A percentile compares a stretch with the other conserved stretches of the same genome.
phyloP scores from a whole-genome alignment of 2,329 filamentous ascomycete genomes.

The Fusarium pseudocircinatum region DNA sequence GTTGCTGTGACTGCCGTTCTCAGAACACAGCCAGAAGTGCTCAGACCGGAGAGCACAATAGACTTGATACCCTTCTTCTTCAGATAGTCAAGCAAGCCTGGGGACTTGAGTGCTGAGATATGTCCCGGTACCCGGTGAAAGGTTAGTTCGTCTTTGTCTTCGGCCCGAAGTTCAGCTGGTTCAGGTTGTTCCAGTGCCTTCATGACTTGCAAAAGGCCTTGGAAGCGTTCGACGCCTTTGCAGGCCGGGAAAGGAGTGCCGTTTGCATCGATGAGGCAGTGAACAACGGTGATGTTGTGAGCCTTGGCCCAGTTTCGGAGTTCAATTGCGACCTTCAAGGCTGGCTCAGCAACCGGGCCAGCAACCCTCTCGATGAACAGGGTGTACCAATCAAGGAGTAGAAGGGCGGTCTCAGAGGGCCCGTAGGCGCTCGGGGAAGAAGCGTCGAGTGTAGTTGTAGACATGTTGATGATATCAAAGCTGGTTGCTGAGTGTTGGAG shows the following conservation, averaged over 20 bases:
- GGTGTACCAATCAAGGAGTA: constrained; percentile 2
- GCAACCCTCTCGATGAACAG: neutral
- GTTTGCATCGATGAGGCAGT: neutral
- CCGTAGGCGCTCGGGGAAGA: neutral
- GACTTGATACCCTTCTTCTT: neutral
- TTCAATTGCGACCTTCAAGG: neutral
- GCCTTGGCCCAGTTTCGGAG: constrained; percentile 1
- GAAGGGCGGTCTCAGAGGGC: neutral
- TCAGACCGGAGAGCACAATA: neutral
- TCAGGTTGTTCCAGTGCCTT: neutral
- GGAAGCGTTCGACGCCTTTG: neutral
- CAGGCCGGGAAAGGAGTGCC: neutral
- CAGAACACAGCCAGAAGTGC: constrained; percentile 2
- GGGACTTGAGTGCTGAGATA: neutral
- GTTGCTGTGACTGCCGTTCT: neutral
- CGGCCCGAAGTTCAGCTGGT: neutral
- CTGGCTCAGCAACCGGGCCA: neutral
- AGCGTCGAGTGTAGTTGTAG: neutral
- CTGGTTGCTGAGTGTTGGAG: neutral
- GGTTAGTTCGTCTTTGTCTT: neutral
- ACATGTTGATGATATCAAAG: neutral
- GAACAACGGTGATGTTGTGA: neutral
- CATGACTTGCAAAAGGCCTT: neutral
- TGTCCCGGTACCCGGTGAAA: neutral
- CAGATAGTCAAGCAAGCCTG: neutral